Conservation (phyloP, 2,329 filamentous ascomycete genomes). For the Aspergillus texensis region DNA sequence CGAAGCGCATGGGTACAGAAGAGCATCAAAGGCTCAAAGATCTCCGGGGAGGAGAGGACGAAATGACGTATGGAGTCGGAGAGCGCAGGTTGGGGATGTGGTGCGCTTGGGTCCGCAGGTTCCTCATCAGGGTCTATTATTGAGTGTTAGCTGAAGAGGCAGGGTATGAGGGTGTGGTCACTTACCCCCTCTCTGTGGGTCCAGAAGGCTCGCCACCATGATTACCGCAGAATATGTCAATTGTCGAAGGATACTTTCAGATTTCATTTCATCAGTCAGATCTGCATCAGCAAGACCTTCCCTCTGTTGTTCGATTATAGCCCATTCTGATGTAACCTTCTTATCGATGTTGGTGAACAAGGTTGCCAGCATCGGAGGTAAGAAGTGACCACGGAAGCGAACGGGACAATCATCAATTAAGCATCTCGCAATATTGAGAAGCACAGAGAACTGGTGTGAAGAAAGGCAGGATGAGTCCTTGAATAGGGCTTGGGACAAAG, state of each 20-base stretch:
- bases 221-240: slow-evolving; percentile 90
- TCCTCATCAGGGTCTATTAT: slow-evolving; percentile 40
- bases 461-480: slow-evolving; percentile 80
- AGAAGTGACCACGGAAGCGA: slow-evolving; percentile 73
- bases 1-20: slow-evolving; percentile 90
- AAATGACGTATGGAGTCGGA: slow-evolving; percentile 71
- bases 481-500: slow-evolving; percentile 82
- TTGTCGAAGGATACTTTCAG: slow-evolving; percentile 90
- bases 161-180: slow-evolving; percentile 7
- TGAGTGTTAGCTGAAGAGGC: slow-evolving; percentile 14
- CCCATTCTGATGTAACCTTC: slow-evolving; percentile 89
- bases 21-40: slow-evolving; percentile 85
- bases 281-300: slow-evolving; percentile 72
- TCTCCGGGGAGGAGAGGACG: slow-evolving; percentile 73
- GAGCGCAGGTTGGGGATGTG: slow-evolving; percentile 48
- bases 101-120: slow-evolving; percentile 34
- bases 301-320: slow-evolving; percentile 63
- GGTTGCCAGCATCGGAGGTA: slow-evolving; percentile 78
- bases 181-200: slow-evolving; percentile 68
- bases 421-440: slow-evolving; percentile 84
- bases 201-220: slow-evolving; percentile 86
- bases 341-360: slow-evolving; percentile 84
- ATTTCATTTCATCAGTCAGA: slow-evolving; percentile 95
- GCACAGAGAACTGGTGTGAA: slow-evolving; percentile 89
- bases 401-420: slow-evolving; percentile 91